These are phyloP conservation scores for Hyaloperonospora arabidopsidis DNA, from an alignment of 352 stramenopile genomes.

Conservation along the genomic window DNA sequence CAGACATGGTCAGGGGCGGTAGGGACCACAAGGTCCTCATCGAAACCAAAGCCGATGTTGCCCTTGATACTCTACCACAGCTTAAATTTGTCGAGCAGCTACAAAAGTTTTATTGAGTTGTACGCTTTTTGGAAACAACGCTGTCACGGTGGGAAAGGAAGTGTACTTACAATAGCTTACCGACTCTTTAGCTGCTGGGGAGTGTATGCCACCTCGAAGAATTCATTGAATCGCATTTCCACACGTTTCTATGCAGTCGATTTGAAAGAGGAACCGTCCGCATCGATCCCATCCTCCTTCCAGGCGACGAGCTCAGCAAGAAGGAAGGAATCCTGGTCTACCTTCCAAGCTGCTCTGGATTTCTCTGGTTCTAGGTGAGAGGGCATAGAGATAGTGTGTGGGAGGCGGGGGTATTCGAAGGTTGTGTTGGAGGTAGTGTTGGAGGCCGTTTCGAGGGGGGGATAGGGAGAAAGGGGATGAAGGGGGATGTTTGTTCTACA, in stretches of 20 bases:
- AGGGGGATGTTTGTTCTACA: not conserved
- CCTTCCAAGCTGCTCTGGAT: not conserved
- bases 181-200: not conserved
- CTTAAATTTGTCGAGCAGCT: too few species aligned
- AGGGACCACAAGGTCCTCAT: not conserved
- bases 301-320: not conserved
- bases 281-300: not conserved
- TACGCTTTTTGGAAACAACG: conserved; percentile 1
- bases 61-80: too few species aligned
- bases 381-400: not conserved
- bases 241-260: not conserved
- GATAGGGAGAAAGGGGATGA: not conserved
- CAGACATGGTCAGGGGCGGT: too few species aligned
- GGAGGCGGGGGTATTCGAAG: too few species aligned
- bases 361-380: not conserved
- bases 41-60: not conserved
- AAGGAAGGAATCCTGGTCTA: not conserved
- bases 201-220: not conserved
- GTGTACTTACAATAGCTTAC: not conserved
- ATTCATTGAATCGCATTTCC: not conserved
- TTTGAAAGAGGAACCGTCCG: not conserved
- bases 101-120: not conserved
- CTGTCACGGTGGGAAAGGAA: not conserved
- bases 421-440: not conserved
- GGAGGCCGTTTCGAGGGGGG: not conserved